phyloP scores from a whole-genome alignment of 2,329 filamentous ascomycete species.

The Cercospora sp. region DNA sequence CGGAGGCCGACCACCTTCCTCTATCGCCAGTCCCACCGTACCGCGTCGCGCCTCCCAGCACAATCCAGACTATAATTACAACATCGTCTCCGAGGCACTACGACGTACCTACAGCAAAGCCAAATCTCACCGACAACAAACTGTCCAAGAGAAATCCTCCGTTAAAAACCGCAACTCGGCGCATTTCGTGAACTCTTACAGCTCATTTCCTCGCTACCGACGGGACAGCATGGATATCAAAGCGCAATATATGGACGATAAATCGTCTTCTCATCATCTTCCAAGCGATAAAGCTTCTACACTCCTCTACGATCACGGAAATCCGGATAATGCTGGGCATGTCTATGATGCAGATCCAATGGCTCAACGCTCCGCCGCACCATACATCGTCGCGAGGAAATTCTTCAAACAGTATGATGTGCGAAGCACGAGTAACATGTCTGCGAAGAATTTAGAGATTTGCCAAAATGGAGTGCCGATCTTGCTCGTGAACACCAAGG shows the following conservation, averaged over 20 bases:
- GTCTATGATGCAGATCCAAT: neutral
- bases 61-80: neutral
- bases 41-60: neutral
- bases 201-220: neutral
- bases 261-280: neutral
- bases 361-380: neutral
- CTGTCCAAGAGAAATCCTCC: neutral
- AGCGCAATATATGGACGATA: neutral
- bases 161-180: neutral
- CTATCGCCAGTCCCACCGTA: neutral
- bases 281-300: neutral
- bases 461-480: constrained; percentile 13
- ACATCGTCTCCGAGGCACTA: neutral
- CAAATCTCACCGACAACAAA: neutral
- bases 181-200: constrained; percentile 3
- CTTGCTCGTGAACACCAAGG: constrained; percentile 6
- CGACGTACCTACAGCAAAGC: neutral
- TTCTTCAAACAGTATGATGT: constrained; percentile 16
- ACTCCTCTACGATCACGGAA: neutral
- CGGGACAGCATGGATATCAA: constrained; percentile 9
- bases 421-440: constrained; percentile 8
- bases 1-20: neutral
- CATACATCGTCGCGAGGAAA: neutral
- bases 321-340: neutral
- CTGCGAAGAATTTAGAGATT: constrained; percentile 14